phyloP scores from a whole-genome alignment of 164 flowering plant species.

The Piper betle region DNA sequence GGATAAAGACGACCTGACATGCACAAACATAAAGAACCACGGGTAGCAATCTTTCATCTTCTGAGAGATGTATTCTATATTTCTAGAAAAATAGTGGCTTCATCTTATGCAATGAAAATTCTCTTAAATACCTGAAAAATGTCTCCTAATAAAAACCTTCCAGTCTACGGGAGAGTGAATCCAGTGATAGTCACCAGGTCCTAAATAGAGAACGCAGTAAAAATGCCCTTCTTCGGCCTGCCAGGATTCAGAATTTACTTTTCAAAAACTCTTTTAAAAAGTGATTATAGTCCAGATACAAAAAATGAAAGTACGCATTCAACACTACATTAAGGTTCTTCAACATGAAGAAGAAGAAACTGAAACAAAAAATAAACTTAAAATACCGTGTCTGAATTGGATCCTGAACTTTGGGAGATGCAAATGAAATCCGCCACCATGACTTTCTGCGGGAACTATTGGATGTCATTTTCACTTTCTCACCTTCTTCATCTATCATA shows the following conservation, averaged over 20 bases:
- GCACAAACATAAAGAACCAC: background rate
- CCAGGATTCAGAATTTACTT: constrained; percentile 1
- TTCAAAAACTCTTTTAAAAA: background rate
- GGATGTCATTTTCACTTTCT: constrained; percentile 14
- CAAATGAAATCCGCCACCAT: constrained; percentile 83
- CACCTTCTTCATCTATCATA: constrained; percentile 14
- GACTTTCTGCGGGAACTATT: constrained; percentile 34
- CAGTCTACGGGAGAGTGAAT: constrained; percentile 92
- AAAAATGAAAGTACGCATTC: background rate
- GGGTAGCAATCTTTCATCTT: background rate
- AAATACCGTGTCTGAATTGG: constrained; percentile 45
- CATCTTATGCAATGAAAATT: background rate
- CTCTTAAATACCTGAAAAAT: constrained; percentile 60
- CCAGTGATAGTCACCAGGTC: constrained; percentile 90
- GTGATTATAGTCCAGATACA: background rate
- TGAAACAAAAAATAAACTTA: constrained; percentile 4
- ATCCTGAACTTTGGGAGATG: constrained; percentile 66
- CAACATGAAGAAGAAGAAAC: background rate
- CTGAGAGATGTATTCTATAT: background rate
- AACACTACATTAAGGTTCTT: background rate
- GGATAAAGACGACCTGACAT: constrained; percentile 74
- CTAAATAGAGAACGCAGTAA: constrained; percentile 89
- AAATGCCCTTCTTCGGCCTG: constrained; percentile 88
- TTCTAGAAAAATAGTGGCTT: background rate
- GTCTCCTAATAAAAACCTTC: constrained; percentile 66